Conservation (phyloP, 306 rosid genomes). For the Trichosanthes truncata region DNA sequence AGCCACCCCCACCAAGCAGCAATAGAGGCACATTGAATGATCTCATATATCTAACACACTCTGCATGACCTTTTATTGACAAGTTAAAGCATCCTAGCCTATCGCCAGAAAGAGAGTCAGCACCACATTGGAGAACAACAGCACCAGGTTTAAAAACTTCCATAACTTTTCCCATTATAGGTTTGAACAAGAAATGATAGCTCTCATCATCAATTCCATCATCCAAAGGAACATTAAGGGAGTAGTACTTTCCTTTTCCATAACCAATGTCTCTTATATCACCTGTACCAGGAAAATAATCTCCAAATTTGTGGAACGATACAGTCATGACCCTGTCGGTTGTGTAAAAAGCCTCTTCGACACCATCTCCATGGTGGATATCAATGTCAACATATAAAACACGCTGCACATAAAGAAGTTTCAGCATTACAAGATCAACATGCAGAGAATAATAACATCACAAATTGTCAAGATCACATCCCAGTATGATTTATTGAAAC, state of each 20-base stretch:
- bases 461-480: background rate
- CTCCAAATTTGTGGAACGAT: slow-evolving; percentile 86
- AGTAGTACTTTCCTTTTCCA: slow-evolving; percentile 73
- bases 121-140: slow-evolving; percentile 89
- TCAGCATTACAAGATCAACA: background rate
- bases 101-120: slow-evolving; percentile 83
- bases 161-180: slow-evolving; percentile 76
- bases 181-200: slow-evolving; percentile 81
- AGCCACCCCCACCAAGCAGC: slow-evolving; percentile 84
- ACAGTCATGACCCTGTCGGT: slow-evolving; percentile 90
- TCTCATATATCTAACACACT: slow-evolving; percentile 80
- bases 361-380: slow-evolving; percentile 89
- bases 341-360: slow-evolving; percentile 86
- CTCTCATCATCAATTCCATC: slow-evolving; percentile 94
- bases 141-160: slow-evolving; percentile 84
- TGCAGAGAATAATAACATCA: background rate
- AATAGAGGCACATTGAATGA: slow-evolving; percentile 82
- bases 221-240: slow-evolving; percentile 83
- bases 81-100: slow-evolving; percentile 86
- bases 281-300: slow-evolving; percentile 83
- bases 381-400: slow-evolving; percentile 84
- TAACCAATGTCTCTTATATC: slow-evolving; percentile 71
- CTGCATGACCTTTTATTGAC: slow-evolving; percentile 84
- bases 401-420: slow-evolving; percentile 43
- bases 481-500: background rate